These are phyloP conservation scores for Zygotorulaspora mrakii DNA, from an alignment of 1,139 yeast species.

Conservation along the genomic window DNA sequence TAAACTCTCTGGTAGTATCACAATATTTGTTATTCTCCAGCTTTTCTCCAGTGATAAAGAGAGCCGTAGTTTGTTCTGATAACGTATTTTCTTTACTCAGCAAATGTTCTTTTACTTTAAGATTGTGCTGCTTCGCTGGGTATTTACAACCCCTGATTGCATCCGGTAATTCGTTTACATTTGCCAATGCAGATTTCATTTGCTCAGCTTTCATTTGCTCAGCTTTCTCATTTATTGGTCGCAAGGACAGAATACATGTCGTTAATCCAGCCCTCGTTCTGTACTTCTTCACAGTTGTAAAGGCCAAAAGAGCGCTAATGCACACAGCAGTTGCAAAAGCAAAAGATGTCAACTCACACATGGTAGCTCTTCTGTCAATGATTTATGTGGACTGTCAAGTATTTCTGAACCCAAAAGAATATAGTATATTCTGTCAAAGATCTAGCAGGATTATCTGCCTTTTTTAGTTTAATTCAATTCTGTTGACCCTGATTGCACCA, in stretches of 20 bases:
- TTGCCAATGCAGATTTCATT: slow-evolving; percentile 9
- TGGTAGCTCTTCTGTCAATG: no score
- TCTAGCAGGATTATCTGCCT: no score
- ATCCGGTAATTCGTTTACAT: slow-evolving; percentile 22
- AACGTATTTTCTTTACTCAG: slow-evolving; percentile 25
- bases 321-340: slow-evolving; percentile 1
- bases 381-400: no score
- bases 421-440: no score
- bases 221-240: slow-evolving; percentile 1
- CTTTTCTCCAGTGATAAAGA: slow-evolving; percentile 68
- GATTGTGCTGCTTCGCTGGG: slow-evolving; percentile 73
- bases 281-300: slow-evolving; percentile 7
- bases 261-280: slow-evolving; percentile 4
- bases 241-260: not conserved
- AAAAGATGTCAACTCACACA: not conserved
- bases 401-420: no score
- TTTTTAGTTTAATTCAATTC: no score
- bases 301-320: slow-evolving; percentile 9
- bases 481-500: no score
- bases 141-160: slow-evolving; percentile 40
- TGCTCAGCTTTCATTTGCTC: slow-evolving; percentile 1
- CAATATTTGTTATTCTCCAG: slow-evolving; percentile 66
- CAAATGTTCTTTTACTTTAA: slow-evolving; percentile 39
- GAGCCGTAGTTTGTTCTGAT: slow-evolving; percentile 30
- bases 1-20: slow-evolving; percentile 72